Evolutionary conservation across 192 early-diverging fungal species (phyloP), one percentile per base, ranked within the genome.

Genomic region (Pilobolus umbonatus): DNA sequence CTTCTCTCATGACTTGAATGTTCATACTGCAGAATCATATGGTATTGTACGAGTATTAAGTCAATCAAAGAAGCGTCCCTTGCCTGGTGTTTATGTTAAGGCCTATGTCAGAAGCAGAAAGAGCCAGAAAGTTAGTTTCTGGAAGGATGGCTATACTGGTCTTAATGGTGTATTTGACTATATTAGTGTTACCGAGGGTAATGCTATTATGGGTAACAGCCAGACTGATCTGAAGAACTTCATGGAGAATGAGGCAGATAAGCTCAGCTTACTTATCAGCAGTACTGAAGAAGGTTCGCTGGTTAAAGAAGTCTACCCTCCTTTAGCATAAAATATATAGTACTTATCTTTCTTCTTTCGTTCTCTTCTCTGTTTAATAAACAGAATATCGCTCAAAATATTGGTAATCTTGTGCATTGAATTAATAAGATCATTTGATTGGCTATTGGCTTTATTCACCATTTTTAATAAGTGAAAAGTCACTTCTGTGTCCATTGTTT

Each of bases 101-200:
- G 75, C 77, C 1, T 80, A 80, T 55, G 75, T 67, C 22, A 54
- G 66, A 42, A 35, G 70, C 58, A 69, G 67, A 44, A 24, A 39
- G 8, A 17, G 10, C 30, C 57, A 51, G 7, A 42, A 53, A 24
- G 65, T 65, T 1, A n/a, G 48, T 4, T 80, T 80, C 52, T 80
- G 78, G 78, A 76, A 76, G 54, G 78, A 80, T 42, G 78, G 78
- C 9, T 76, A 80, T 25, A 80, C 78, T 9, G 70, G 67, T 19
- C 28, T 80, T 19, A 69, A 72, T 11, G 78, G 78, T n/a, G 63
- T 69, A 34, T 80, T 80, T 43, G 70, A 72, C 6, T 80, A 80
- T 46, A 58, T 74, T 9, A 62, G 43, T 9, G 70, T 77, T 9
- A 75, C 75, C 4, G 64, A 74, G 28, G 65, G 61, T 10, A 68